Percentiles rank a stretch among this genome's conserved stretches.
These are phyloP conservation scores for Fusarium cyanostomum DNA, from an alignment of 2,329 filamentous ascomycete genomes.

Conservation along the genomic window DNA sequence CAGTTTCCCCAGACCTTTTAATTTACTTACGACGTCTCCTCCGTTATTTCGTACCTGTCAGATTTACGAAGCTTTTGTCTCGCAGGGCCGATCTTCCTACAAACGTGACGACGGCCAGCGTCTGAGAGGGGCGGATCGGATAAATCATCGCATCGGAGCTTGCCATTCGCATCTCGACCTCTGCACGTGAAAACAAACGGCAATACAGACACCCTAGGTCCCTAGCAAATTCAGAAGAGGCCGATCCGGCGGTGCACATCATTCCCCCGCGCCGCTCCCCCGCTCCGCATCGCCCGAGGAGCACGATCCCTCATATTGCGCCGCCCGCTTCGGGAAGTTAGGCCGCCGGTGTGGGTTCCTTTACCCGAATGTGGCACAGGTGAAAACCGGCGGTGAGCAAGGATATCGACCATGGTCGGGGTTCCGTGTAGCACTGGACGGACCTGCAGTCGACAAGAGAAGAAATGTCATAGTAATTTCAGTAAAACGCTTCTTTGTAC, in stretches of 20 bases:
- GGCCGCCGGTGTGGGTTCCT: conserved; percentile 30
- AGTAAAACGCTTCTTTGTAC: no score
- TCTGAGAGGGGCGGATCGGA: neutral
- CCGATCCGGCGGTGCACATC: conserved; percentile 25
- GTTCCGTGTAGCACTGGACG: conserved; percentile 51
- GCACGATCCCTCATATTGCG: conserved; percentile 13
- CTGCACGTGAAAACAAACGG: neutral
- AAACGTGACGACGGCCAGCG: neutral
- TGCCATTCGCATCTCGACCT: neutral
- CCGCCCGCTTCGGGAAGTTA: conserved; percentile 33
- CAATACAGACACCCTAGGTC: neutral
- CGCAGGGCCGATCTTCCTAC: neutral
- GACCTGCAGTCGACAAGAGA: no score
- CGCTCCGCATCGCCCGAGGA: conserved; percentile 4
- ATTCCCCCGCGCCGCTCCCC: conserved; percentile 20
- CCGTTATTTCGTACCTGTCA: conserved; percentile 9
- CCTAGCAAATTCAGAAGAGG: no score
- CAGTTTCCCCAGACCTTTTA: conserved; percentile 25
- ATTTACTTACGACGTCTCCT: conserved; percentile 2
- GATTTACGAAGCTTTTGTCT: conserved; percentile 9
- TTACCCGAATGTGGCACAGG: conserved; percentile 34
- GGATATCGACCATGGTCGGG: conserved; percentile 48
- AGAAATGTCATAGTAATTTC: no score
- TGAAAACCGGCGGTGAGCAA: conserved; percentile 39
- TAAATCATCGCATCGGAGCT: neutral